Evolutionary conservation across 345 rosid species (phyloP).

Genomic region (Citrus glauca): DNA sequence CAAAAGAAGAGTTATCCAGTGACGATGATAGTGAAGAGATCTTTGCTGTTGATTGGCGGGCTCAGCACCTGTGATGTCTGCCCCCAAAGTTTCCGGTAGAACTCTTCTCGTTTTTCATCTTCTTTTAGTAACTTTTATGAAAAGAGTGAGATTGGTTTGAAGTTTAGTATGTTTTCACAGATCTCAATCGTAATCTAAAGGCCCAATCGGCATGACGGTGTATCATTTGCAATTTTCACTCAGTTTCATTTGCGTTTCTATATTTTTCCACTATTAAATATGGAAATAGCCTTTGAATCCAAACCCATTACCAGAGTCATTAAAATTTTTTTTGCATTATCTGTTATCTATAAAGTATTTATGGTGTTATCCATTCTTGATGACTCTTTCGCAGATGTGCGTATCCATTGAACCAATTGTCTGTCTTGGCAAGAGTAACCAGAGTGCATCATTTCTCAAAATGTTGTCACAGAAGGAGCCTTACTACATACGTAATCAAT

Average conservation of each 20-base stretch:
- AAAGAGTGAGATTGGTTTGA: neutral
- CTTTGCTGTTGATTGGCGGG: conserved; percentile 92
- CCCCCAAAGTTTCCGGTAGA: neutral
- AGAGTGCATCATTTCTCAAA: neutral
- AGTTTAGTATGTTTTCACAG: neutral
- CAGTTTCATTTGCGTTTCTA: neutral
- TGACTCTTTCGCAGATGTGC: neutral
- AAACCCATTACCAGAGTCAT: neutral
- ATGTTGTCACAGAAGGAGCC: neutral
- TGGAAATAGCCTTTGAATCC: neutral
- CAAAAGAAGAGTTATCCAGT: conserved; percentile 50
- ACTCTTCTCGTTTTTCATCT: neutral
- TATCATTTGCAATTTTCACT: too few species aligned
- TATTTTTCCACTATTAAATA: neutral
- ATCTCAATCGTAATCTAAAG: neutral
- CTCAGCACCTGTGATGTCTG: conserved; percentile 68
- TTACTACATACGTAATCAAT: neutral
- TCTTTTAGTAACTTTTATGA: neutral
- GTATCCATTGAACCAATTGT: neutral
- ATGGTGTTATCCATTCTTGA: neutral
- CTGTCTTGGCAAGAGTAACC: neutral
- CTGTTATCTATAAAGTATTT: too few species aligned
- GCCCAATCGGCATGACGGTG: too few species aligned
- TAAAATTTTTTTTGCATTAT: neutral
- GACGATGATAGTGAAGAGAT: conserved; percentile 59